Base-by-base conservation (phyloP, 2,329 filamentous ascomycete species). In the Sclerotinia borealis region DNA sequence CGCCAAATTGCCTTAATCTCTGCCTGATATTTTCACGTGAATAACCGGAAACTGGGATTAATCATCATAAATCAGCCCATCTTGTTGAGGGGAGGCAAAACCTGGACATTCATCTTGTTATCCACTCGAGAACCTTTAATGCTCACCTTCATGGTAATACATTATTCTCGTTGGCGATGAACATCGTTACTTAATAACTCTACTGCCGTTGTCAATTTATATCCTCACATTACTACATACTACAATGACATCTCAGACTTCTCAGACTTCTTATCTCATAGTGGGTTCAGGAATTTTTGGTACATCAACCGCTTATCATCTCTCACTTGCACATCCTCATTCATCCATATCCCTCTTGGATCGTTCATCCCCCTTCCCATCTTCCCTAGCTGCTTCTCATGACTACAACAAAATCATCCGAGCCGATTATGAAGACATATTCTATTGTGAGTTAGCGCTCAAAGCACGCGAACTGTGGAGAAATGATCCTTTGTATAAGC, bases 401-500 rank as follows among this genome's bases (percentile, higher is more conserved):
- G 83, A 86, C 72, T 80, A 82, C 75, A 85, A 84, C 73, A 85
- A 85, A 67, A 81, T 85, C 52, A 77, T 85, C 11, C 80, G 83
- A 64, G 81, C 82, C 19, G 83, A 86, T 68, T 86, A 86, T 73
- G 77, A 79, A 54, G 79, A 81, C 66, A 73, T 79, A 1, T 76
- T 84, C 10, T 85, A 85, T 73, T 81, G 79, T 70, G 72, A 79
- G 59, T 75, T 51, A 79, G 79, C 0, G 74, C 82, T 64, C 77
- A 64, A 70, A 56, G 71, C 83, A 0, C 79, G 82, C 66, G 77
- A 82, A 59, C 71, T 78, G 1, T 85, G 83, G 79, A 76, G 76
- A 41, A 75, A 71, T 1, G 77, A 81, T 61, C 78, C 80, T 0
- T 73, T 83, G 3, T 80, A 79, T 71, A 75, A 76, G 36, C 65